Evolutionary conservation across 2,329 filamentous ascomycete species (phyloP), one percentile per base, ranked within the genome.

Genomic region (Cladophialophora chaetospira): DNA sequence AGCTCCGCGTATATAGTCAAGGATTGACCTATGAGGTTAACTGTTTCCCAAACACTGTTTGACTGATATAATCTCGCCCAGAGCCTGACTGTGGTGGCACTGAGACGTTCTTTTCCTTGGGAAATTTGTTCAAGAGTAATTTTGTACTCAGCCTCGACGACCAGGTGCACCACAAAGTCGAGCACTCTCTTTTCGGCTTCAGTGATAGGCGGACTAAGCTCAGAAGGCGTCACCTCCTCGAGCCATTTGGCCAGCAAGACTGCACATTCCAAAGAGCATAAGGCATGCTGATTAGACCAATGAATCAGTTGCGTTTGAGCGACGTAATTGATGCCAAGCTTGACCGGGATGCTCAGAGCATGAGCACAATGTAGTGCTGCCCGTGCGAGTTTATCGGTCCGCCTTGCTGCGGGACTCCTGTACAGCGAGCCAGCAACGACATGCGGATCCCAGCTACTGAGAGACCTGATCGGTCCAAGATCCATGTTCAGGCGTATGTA

Each of bases 361-460:
- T 84, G 81, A 0, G 79, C 77, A 1, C 80, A 76, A 59, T 83
- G 82, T 0, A 83, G 69, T 1, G 82, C 70, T 0, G 81, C 80
- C 0, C 78, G 75, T 9, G 50, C 45, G 5, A 45, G n/a, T 13
- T 35, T 31, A 13, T 53, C 40, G 17, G 17, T 46, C 13, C 50
- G 50, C 10, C 35, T n/a, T 3, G 28, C 28, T 26, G 15, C 21
- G 5, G 50, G 17, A 15, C 77, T 80, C 45, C 79, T 75, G 53
- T 75, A 77, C 64, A 85, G 79, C 3, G 78, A 79, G 43, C 76
- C 78, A 1, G 85, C 84, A 53, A 88, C 83, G 42, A 83, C 69
- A 40, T 78, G 69, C 2, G 83, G 79, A 65, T 88, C 83, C 42
- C 84, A 76, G 3, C 81, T 84, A 64, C 85, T 82, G 35, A 88